Conservation (phyloP, 2,329 filamentous ascomycete species). For the Hypomyces perniciosus region DNA sequence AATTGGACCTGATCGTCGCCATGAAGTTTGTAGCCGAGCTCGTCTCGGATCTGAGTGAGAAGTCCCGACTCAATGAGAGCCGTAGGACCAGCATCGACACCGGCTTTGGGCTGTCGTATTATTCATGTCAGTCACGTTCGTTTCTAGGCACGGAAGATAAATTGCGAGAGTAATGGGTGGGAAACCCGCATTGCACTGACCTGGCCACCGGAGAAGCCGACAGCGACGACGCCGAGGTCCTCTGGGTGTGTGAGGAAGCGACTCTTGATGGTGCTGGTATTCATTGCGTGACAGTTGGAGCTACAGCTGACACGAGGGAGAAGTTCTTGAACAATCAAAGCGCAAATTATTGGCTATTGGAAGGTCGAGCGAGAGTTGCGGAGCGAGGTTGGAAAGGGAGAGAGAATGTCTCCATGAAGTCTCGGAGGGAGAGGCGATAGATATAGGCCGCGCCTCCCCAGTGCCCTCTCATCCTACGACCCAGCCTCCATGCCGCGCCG, state of each 20-base stretch:
- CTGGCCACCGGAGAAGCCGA: slow-evolving; percentile 95
- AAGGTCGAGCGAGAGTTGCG: too few species aligned
- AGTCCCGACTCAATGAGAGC: slow-evolving; percentile 86
- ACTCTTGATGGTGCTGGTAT: slow-evolving; percentile 49
- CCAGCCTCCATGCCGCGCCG: too few species aligned
- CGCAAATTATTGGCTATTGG: not conserved
- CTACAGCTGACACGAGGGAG: not conserved
- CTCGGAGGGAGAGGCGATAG: too few species aligned
- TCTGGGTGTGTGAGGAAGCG: slow-evolving; percentile 76
- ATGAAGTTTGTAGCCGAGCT: slow-evolving; percentile 82
- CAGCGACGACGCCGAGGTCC: slow-evolving; percentile 85
- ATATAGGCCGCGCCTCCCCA: too few species aligned
- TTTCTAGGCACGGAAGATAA: not conserved
- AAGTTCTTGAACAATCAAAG: too few species aligned
- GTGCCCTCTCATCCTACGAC: too few species aligned
- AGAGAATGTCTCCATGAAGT: too few species aligned
- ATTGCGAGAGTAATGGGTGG: not conserved
- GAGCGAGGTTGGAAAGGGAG: too few species aligned
- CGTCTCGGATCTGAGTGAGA: slow-evolving; percentile 72
- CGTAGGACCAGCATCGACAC: slow-evolving; percentile 84
- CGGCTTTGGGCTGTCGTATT: slow-evolving; percentile 66
- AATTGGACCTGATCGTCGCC: slow-evolving; percentile 78
- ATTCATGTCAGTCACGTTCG: not conserved
- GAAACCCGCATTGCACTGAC: slow-evolving; percentile 41
- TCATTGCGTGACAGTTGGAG: slow-evolving; percentile 30